Evolutionary conservation across 1,139 yeast genomes (phyloP).

Genomic region (Yamadazyma kanchanaburiensis): DNA sequence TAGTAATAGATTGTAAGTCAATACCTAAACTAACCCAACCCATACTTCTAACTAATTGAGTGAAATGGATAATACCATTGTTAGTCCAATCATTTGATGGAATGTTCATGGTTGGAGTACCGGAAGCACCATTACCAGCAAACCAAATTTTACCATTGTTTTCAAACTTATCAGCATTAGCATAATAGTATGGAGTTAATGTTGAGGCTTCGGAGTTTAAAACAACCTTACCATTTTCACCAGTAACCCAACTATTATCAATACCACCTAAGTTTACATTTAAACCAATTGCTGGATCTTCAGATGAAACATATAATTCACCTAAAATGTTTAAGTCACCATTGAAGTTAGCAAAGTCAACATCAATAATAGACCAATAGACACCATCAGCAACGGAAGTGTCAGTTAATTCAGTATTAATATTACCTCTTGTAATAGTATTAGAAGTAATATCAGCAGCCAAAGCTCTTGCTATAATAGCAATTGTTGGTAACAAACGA

Average conservation of each 20-base stretch:
- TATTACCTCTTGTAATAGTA: constrained; percentile 17
- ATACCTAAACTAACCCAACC: constrained; percentile 17
- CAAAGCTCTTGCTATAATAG: constrained; percentile 14
- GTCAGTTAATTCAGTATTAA: constrained; percentile 20
- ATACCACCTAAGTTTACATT: constrained; percentile 15
- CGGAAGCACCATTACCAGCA: constrained; percentile 14
- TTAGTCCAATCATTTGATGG: constrained; percentile 17
- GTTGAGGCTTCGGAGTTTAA: constrained; percentile 14
- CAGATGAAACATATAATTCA: constrained; percentile 14
- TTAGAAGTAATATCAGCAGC: constrained; percentile 13
- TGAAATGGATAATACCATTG: constrained; percentile 16
- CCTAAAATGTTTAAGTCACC: constrained; percentile 17
- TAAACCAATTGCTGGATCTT: constrained; percentile 13
- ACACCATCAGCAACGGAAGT: constrained; percentile 25
- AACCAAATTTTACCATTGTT: constrained; percentile 15
- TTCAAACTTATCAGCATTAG: constrained; percentile 10
- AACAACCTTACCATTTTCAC: constrained; percentile 13
- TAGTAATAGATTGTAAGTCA: constrained; percentile 13
- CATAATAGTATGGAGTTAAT: constrained; percentile 18
- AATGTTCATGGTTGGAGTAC: constrained; percentile 14
- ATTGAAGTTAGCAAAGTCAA: constrained; percentile 20
- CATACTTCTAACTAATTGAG: constrained; percentile 11
- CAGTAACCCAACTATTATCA: constrained; percentile 9
- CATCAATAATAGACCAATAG: constrained; percentile 32
- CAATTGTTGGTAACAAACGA: constrained; percentile 14